Evolutionary conservation across 2,329 filamentous ascomycete species (phyloP).

Genomic region (Phoma sp.): DNA sequence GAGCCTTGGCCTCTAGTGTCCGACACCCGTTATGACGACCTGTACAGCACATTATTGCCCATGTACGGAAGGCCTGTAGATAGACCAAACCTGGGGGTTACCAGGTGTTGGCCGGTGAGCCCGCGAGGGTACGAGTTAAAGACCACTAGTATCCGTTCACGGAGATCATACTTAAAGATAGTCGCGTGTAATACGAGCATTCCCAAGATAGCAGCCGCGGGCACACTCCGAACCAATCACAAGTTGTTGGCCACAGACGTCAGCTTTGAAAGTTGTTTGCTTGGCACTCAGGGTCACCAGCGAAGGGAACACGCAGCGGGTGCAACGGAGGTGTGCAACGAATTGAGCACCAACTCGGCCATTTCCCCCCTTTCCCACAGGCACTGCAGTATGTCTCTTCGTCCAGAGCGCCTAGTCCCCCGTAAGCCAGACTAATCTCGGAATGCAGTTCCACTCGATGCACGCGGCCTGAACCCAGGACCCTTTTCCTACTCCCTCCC

Average conservation of each 20-base stretch:
- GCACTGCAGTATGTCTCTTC: slow-evolving; percentile 23
- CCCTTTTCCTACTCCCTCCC: slow-evolving; percentile 34
- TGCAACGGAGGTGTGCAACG: slow-evolving; percentile 25
- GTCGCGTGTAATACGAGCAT: slow-evolving; percentile 7
- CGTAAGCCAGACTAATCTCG: slow-evolving; percentile 20
- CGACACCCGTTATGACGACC: no score
- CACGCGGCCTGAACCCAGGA: slow-evolving; percentile 27
- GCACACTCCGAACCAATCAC: slow-evolving; percentile 13
- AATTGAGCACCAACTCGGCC: slow-evolving; percentile 18
- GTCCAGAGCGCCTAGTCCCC: slow-evolving; percentile 8
- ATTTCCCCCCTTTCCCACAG: slow-evolving; percentile 1
- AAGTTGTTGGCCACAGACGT: slow-evolving; percentile 6
- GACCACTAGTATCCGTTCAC: not conserved
- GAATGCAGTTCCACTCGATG: slow-evolving; percentile 29
- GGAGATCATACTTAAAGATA: not conserved
- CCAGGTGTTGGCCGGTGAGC: not conserved
- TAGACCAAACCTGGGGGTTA: no score
- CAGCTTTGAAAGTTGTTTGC: slow-evolving; percentile 16
- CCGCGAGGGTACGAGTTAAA: no score
- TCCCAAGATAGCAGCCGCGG: slow-evolving; percentile 4
- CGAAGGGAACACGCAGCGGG: slow-evolving; percentile 28
- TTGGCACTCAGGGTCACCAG: slow-evolving; percentile 31
- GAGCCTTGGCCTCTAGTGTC: no score
- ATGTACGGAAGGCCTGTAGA: no score
- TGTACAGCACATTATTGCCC: no score